Conservation (phyloP, 1,284 basidiomycete genomes). For the Coniferiporia weirii region DNA sequence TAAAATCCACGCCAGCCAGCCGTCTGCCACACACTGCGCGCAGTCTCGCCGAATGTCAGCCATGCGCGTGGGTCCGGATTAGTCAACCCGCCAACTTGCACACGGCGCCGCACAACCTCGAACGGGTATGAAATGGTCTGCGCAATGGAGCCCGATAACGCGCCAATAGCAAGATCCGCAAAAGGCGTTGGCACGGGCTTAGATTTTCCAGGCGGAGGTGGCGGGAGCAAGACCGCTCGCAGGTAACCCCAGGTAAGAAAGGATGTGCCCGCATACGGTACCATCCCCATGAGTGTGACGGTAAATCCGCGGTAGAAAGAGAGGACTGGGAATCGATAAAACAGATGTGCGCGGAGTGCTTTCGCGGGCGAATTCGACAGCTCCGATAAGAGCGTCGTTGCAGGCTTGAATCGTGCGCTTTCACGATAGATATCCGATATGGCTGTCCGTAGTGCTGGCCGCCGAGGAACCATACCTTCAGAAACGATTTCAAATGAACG, state of each 20-base stretch:
- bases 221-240: constrained; percentile 58
- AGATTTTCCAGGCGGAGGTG: constrained; percentile 22
- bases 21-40: constrained; percentile 59
- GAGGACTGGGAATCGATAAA: constrained; percentile 62
- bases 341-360: constrained; percentile 29
- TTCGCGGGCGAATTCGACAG: neutral
- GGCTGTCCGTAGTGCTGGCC: constrained; percentile 53
- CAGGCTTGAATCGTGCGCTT: constrained; percentile 33
- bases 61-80: constrained; percentile 59
- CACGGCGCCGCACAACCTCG: constrained; percentile 88
- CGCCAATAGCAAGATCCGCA: constrained; percentile 77
- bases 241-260: constrained; percentile 92
- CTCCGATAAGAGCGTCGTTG: constrained; percentile 20
- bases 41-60: constrained; percentile 78
- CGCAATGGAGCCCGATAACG: constrained; percentile 82
- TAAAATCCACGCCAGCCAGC: constrained; percentile 88
- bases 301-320: constrained; percentile 97
- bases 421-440: constrained; percentile 71
- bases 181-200: constrained; percentile 40
- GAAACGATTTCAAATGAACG: constrained; percentile 29
- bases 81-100: constrained; percentile 92
- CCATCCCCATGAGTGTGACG: constrained; percentile 87
- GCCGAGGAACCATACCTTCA: constrained; percentile 19
- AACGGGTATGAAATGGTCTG: constrained; percentile 97
- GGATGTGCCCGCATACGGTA: constrained; percentile 95